These are phyloP conservation scores for Plantago ovata DNA, from an alignment of 257 asterid genomes.

Conservation along the genomic window DNA sequence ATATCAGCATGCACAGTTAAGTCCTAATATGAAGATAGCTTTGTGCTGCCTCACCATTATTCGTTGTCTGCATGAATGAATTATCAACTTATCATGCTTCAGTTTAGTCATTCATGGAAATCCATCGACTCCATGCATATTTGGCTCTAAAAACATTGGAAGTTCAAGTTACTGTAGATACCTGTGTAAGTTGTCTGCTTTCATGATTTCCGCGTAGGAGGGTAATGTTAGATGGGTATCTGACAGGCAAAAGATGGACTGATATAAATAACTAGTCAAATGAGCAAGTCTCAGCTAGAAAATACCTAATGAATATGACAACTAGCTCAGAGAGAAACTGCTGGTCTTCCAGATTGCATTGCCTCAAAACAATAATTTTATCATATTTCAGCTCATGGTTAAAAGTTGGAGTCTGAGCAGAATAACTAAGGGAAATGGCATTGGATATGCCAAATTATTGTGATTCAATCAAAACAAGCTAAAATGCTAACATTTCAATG, in stretches of 20 bases:
- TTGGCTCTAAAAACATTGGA: background rate
- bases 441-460: no score
- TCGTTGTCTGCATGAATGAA: no score
- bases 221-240: slow-evolving; percentile 93
- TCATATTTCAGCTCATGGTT: no score
- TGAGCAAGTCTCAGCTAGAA: slow-evolving; percentile 17
- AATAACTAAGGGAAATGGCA: no score
- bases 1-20: background rate
- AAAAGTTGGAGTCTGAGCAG: no score
- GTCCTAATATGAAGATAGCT: background rate
- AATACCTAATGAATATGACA: background rate
- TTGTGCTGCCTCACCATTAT: no score
- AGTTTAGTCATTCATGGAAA: no score
- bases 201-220: slow-evolving; percentile 97
- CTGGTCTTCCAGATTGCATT: background rate
- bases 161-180: slow-evolving; percentile 17
- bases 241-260: slow-evolving; percentile 28
- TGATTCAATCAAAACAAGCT: no score
- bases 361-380: background rate
- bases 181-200: slow-evolving; percentile 97
- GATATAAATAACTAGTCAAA: slow-evolving; percentile 18
- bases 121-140: no score
- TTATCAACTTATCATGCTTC: no score
- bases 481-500: no score
- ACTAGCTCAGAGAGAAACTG: no score